phyloP scores from a whole-genome alignment of 768 basidiomycete genomes.

The Rhodotorula diobovata region DNA sequence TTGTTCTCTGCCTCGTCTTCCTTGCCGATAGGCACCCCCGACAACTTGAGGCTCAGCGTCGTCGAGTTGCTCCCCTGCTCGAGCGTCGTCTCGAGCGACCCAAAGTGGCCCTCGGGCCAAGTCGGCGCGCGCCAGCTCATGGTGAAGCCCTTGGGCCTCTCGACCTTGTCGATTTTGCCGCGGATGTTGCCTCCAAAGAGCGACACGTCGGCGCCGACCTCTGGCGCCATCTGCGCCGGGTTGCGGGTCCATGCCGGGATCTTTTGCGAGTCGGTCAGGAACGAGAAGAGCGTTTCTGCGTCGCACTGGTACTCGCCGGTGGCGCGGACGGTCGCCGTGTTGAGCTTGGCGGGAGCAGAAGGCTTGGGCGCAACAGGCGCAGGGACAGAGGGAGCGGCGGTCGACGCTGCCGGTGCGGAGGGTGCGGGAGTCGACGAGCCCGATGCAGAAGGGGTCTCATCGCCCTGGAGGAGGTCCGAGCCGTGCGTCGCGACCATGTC shows the following conservation, averaged over 20 bases:
- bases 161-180: constrained; percentile 38
- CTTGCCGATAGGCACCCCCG: constrained; percentile 42
- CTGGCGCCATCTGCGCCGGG: constrained; percentile 39
- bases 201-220: constrained; percentile 36
- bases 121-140: constrained; percentile 42
- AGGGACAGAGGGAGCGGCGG: neutral
- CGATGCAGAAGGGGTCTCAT: constrained; percentile 12
- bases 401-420: constrained; percentile 5
- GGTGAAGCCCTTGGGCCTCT: constrained; percentile 27
- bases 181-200: constrained; percentile 44
- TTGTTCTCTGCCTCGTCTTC: constrained; percentile 43
- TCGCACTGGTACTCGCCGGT: constrained; percentile 39
- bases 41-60: constrained; percentile 36
- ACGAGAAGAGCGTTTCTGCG: constrained; percentile 40
- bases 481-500: constrained; percentile 42
- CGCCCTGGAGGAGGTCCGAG: constrained; percentile 40
- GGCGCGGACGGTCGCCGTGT: constrained; percentile 38
- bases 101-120: constrained; percentile 43
- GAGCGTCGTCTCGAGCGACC: constrained; percentile 35
- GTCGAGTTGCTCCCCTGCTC: constrained; percentile 40
- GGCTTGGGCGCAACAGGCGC: constrained; percentile 3
- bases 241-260: constrained; percentile 42
- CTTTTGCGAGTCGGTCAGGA: constrained; percentile 40
- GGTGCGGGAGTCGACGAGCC: constrained; percentile 33
- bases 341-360: constrained; percentile 12